These are phyloP conservation scores for Coriaria nepalensis DNA, from an alignment of 306 rosid species.

Conservation along the genomic window DNA sequence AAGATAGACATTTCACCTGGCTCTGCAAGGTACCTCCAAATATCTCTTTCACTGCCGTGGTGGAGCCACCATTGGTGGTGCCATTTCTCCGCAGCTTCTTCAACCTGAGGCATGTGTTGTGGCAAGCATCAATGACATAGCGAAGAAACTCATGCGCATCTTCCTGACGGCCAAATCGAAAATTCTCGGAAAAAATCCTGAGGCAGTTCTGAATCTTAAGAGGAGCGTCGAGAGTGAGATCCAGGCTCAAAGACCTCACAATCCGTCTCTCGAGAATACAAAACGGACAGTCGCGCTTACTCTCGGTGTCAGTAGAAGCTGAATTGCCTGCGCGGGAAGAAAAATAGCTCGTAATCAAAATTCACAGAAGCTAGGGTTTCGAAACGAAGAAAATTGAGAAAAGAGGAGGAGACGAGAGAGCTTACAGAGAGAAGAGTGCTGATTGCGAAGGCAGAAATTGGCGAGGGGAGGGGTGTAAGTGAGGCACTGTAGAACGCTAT, in stretches of 20 bases:
- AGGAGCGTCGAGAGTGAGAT: constrained; percentile 61
- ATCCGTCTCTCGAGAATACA: constrained; percentile 79
- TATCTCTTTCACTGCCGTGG: constrained; percentile 69
- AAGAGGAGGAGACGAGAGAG: neutral
- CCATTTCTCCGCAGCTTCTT: constrained; percentile 56
- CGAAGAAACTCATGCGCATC: constrained; percentile 95
- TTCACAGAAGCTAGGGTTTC: neutral
- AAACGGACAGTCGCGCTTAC: constrained; percentile 73
- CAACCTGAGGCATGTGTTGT: constrained; percentile 78
- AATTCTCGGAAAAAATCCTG: constrained; percentile 61
- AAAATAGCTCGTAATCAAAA: neutral
- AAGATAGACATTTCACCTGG: constrained; percentile 87
- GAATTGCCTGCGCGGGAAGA: constrained; percentile 50
- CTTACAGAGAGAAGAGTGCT: constrained; percentile 68
- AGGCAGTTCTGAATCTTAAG: constrained; percentile 61
- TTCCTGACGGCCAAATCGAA: constrained; percentile 82
- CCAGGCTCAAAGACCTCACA: constrained; percentile 52
- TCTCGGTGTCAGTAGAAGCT: constrained; percentile 39
- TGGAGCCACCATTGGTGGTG: constrained; percentile 2
- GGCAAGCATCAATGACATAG: constrained; percentile 92
- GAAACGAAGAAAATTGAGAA: neutral
- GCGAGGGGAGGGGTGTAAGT: constrained; percentile 99
- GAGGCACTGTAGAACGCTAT: constrained; percentile 98
- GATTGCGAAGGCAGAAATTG: constrained; percentile 85
- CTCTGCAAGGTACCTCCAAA: constrained; percentile 98